phyloP scores from a whole-genome alignment of 306 rosid species.

The Prosopis cineraria region DNA sequence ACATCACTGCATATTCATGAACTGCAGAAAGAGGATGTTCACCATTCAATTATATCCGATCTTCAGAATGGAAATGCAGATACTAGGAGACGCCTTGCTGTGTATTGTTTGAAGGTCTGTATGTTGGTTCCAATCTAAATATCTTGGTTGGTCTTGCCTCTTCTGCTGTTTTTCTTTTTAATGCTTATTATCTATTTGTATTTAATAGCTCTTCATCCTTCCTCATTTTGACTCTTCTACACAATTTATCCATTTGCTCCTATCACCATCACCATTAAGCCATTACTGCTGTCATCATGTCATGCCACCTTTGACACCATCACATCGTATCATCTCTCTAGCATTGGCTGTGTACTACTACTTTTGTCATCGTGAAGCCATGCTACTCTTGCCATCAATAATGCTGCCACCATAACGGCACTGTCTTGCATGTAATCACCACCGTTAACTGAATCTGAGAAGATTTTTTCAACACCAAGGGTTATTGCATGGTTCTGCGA shows the following conservation, averaged over 20 bases:
- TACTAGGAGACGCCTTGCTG: constrained; percentile 97
- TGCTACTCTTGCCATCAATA: neutral
- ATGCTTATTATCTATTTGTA: neutral
- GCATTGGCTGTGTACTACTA: neutral
- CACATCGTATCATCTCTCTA: neutral
- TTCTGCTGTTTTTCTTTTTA: constrained; percentile 24
- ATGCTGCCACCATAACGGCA: neutral
- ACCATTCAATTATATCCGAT: constrained; percentile 96
- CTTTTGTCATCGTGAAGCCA: neutral
- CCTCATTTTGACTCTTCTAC: neutral
- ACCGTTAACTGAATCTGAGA: neutral
- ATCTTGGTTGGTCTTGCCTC: constrained; percentile 33
- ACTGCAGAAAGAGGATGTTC: constrained; percentile 95
- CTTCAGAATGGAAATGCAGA: constrained; percentile 98
- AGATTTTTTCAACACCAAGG: neutral
- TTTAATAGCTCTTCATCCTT: neutral
- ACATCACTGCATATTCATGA: constrained; percentile 27
- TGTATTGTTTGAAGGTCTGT: constrained; percentile 90
- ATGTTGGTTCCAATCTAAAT: constrained; percentile 26
- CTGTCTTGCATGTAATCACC: neutral
- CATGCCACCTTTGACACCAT: neutral
- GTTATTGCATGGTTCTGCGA: neutral
- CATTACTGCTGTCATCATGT: neutral
- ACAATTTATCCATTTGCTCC: neutral
- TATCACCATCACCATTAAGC: neutral